Base-by-base conservation (phyloP, 306 rosid genomes). In the Quillaja saponaria region DNA sequence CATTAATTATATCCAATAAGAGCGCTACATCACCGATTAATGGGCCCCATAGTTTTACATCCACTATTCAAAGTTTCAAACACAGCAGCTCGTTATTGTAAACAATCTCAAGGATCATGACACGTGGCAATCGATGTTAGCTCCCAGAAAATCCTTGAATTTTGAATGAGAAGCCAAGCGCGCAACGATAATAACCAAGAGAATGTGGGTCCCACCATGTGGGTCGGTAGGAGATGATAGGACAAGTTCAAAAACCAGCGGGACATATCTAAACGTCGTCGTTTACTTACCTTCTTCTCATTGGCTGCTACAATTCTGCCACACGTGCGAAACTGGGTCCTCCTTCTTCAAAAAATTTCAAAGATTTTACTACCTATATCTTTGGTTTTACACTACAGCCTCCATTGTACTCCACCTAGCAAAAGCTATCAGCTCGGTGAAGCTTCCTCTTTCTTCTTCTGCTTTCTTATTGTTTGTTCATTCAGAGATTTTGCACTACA, bases 81-180 rank as follows among this genome's bases (percentile, higher is more conserved):
- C n/a, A n/a, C n/a, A n/a, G n/a, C n/a, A n/a, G n/a, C n/a, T n/a
- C n/a, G n/a, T n/a, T n/a, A n/a, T n/a, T n/a, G n/a, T n/a, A n/a
- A n/a, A n/a, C n/a, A n/a, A n/a, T n/a, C n/a, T 14, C 25, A 3
- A 6, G 0, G 20, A 50, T 39, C 7, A 0, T 8, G 70, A 61
- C 88, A 75, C 83, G 84, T 80, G 84, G 73, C 77, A 44, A 3
- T 3, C 13, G 6, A 45, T 9, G 7, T 12, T 14, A 49, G 1
- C 19, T 7, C 55, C 10, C 3, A n/a, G 57, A 55, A 66, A 41
- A 55, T 21, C 1, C 12, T 73, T 68, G 34, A 66, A 63, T 60
- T 69, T 90, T 91, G 92, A 86, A 91, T 80, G 75, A 20, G 78
- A 68, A 64, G 81, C 72, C 87, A 78, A 88, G 95, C 97, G 97